Evolutionary conservation across 2,329 filamentous ascomycete species (phyloP).

Genomic region (Fusarium sp.): DNA sequence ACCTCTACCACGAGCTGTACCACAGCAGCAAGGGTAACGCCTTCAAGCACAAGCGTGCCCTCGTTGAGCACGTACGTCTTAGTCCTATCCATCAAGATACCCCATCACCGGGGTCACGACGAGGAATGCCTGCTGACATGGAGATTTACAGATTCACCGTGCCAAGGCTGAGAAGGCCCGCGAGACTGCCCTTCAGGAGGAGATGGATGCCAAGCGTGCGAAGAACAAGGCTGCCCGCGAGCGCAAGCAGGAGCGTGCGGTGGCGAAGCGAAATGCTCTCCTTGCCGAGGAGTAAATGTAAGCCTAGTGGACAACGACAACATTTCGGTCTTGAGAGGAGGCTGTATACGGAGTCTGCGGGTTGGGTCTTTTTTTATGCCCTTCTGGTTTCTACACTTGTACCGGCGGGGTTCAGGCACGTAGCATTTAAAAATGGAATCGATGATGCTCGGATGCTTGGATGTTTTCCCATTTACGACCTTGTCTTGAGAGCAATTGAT

Average conservation of each 20-base stretch:
- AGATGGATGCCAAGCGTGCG: conserved; percentile 99
- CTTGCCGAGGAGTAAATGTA: conserved; percentile 72
- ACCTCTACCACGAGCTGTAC: conserved; percentile 99
- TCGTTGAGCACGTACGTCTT: conserved; percentile 97
- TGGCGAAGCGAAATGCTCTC: conserved; percentile 90
- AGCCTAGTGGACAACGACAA: conserved; percentile 58
- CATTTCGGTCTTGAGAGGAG: conserved; percentile 63
- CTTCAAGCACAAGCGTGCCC: conserved; percentile 99
- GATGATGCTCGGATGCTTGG: conserved; percentile 56
- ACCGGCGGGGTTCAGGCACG: conserved; percentile 65
- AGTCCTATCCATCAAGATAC: conserved; percentile 56
- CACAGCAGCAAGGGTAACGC: conserved; percentile 99
- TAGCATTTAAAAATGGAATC: conserved; percentile 68
- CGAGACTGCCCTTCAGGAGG: conserved; percentile 95
- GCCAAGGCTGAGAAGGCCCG: conserved; percentile 99
- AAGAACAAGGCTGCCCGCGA: conserved; percentile 99
- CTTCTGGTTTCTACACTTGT: conserved; percentile 61
- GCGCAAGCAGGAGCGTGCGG: conserved; percentile 93
- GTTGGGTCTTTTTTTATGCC: conserved; percentile 64
- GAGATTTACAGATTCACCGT: conserved; percentile 85
- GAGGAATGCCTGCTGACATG: conserved; percentile 32
- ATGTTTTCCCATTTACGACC: conserved; percentile 41
- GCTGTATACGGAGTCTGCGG: conserved; percentile 71
- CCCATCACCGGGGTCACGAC: background rate
- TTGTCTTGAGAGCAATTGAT: conserved; percentile 30